These are phyloP conservation scores for Gyromitra esculenta DNA, from an alignment of 2,329 filamentous ascomycete species.

Conservation along the genomic window DNA sequence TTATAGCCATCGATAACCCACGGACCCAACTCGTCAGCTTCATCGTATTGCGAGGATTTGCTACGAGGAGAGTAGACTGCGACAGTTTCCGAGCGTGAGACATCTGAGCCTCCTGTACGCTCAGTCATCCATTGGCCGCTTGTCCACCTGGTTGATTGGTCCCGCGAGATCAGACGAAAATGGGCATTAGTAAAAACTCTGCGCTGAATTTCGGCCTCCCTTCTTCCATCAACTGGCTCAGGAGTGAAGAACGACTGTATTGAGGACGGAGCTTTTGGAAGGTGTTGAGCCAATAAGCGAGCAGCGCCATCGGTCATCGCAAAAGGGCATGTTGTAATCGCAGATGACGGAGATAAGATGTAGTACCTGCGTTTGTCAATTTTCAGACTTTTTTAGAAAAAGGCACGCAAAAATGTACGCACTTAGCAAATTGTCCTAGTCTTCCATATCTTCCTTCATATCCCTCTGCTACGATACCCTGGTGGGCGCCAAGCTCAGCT, in stretches of 20 bases:
- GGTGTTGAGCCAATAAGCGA: slow-evolving; percentile 60
- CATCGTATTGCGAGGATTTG: slow-evolving; percentile 47
- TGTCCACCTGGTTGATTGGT: slow-evolving; percentile 69
- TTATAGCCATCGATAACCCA: slow-evolving; percentile 75
- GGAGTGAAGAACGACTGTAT: slow-evolving; percentile 34
- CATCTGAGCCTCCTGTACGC: slow-evolving; percentile 74
- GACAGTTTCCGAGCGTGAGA: slow-evolving; percentile 73
- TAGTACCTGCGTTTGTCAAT: slow-evolving; percentile 61
- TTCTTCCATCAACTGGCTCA: slow-evolving; percentile 27
- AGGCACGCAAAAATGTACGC: slow-evolving; percentile 39
- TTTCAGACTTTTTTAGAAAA: slow-evolving; percentile 47
- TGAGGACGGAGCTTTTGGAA: slow-evolving; percentile 46
- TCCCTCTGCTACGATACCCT: slow-evolving; percentile 71
- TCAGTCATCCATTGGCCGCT: slow-evolving; percentile 84
- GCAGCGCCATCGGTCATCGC: slow-evolving; percentile 74
- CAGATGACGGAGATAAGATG: slow-evolving; percentile 70
- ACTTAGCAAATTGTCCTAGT: slow-evolving; percentile 69
- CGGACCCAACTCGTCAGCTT: slow-evolving; percentile 64
- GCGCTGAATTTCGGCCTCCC: slow-evolving; percentile 45
- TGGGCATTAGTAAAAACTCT: slow-evolving; percentile 67
- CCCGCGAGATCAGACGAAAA: slow-evolving; percentile 66
- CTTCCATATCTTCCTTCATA: slow-evolving; percentile 66
- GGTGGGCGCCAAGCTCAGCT: slow-evolving; percentile 68
- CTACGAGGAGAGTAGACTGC: slow-evolving; percentile 60
- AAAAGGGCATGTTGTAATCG: slow-evolving; percentile 72